Percentiles rank a stretch among this genome's conserved stretches.
These are phyloP conservation scores for Tulasnella sp. DNA, from an alignment of 768 basidiomycete genomes.

Conservation along the genomic window DNA sequence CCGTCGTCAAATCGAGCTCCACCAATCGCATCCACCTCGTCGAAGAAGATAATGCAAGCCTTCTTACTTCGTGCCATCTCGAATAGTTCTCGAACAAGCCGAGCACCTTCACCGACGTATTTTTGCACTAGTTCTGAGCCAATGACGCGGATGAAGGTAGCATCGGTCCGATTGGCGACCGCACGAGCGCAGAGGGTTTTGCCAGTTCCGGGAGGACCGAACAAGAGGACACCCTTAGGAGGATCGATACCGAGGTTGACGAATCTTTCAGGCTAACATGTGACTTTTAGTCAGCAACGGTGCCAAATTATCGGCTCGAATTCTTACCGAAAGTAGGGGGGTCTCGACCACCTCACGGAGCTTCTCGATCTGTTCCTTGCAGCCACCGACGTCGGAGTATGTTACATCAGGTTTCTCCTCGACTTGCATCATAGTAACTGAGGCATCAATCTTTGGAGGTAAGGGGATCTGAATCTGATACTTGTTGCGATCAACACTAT, in stretches of 20 bases:
- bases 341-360: slow-evolving; percentile 96
- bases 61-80: slow-evolving; percentile 99
- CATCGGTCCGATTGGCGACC: slow-evolving; percentile 96
- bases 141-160: slow-evolving; percentile 98
- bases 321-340: slow-evolving; percentile 79
- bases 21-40: slow-evolving; percentile 97
- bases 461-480: slow-evolving; percentile 99
- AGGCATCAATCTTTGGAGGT: slow-evolving; percentile 97
- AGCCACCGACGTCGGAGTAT: slow-evolving; percentile 95
- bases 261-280: slow-evolving; percentile 89
- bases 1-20: slow-evolving; percentile 98
- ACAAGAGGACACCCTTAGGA: slow-evolving; percentile 94
- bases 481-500: slow-evolving; percentile 87
- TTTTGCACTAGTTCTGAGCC: slow-evolving; percentile 99
- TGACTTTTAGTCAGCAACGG: slow-evolving; percentile 23
- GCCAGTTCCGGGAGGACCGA: slow-evolving; percentile 94
- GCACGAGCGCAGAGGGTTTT: slow-evolving; percentile 98
- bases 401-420: slow-evolving; percentile 98
- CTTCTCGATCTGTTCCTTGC: slow-evolving; percentile 99
- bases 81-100: slow-evolving; percentile 98
- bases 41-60: slow-evolving; percentile 99
- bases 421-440: slow-evolving; percentile 99
- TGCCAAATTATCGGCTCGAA: background rate
- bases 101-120: slow-evolving; percentile 97
- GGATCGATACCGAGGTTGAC: slow-evolving; percentile 98